Percentiles rank a stretch among this genome's conserved stretches.
These are phyloP conservation scores for Botrytis fragariae DNA, from an alignment of 2,329 filamentous ascomycete genomes.

Conservation along the genomic window DNA sequence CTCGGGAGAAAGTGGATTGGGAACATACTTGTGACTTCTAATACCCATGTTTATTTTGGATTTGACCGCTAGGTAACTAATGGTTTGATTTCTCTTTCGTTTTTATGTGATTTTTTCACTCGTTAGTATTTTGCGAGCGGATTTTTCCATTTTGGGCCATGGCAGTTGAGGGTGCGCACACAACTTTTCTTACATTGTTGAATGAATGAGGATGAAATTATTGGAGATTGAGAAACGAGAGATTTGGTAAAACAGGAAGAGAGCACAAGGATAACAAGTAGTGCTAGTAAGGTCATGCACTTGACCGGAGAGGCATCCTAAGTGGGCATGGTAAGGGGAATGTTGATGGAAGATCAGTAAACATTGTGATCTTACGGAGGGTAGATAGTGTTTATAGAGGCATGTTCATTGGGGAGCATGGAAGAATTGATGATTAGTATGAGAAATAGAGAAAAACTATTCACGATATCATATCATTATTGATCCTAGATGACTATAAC, in stretches of 20 bases:
- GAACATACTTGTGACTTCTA: not conserved
- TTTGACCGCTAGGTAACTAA: not conserved
- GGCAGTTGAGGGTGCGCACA: not conserved
- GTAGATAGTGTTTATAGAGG: not conserved
- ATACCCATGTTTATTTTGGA: not conserved
- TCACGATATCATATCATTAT: no score
- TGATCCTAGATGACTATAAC: not conserved
- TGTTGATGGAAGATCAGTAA: not conserved
- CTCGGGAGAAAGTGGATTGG: not conserved
- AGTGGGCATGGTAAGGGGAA: not conserved
- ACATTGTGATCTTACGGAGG: not conserved
- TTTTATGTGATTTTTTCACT: not conserved
- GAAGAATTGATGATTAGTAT: not conserved
- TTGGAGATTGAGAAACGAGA: not conserved
- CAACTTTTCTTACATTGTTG: not conserved
- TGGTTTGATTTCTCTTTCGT: not conserved
- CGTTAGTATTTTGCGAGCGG: not conserved
- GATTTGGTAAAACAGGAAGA: not conserved
- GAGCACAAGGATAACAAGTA: not conserved
- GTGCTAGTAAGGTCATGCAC: not conserved
- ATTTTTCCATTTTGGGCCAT: not conserved
- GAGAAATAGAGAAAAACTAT: not conserved
- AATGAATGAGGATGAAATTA: not conserved
- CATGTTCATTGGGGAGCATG: not conserved
- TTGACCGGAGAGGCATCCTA: not conserved